Evolutionary conservation across 2,329 filamentous ascomycete species (phyloP).

Genomic region (Neoascochyta sp.): DNA sequence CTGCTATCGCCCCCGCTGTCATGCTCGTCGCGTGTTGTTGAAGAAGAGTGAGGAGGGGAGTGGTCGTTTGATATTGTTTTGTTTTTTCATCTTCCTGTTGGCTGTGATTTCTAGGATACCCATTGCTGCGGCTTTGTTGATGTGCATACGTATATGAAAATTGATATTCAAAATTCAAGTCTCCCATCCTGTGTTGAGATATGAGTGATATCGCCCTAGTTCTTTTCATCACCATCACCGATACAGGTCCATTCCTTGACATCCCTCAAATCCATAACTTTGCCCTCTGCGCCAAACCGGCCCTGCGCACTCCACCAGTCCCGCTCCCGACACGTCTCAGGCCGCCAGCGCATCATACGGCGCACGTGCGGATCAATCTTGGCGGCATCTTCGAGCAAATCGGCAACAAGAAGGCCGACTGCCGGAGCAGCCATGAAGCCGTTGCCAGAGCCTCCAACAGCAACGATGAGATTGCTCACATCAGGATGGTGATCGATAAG

Average conservation of each 20-base stretch:
- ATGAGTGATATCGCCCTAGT: too few species aligned
- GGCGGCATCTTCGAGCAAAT: constrained; percentile 44
- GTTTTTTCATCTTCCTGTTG: too few species aligned
- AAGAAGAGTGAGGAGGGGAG: too few species aligned
- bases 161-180: too few species aligned
- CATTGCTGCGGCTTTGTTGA: too few species aligned
- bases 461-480: constrained; percentile 44
- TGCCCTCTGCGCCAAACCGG: constrained; percentile 47
- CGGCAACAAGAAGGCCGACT: constrained; percentile 50
- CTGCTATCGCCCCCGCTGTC: too few species aligned
- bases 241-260: constrained; percentile 30
- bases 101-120: too few species aligned
- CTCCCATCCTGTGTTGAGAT: too few species aligned
- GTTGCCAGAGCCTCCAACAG: constrained; percentile 52
- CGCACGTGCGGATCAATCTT: constrained; percentile 43
- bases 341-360: constrained; percentile 50
- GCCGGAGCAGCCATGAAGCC: constrained; percentile 53
- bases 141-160: too few species aligned
- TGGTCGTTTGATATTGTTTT: too few species aligned
- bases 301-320: constrained; percentile 50
- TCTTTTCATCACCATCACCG: too few species aligned
- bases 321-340: constrained; percentile 47
- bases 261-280: constrained; percentile 49
- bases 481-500: constrained; percentile 51
- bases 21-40: too few species aligned